A percentile compares a stretch with the other conserved stretches of the same genome.
Evolutionary conservation across 495 filamentous ascomycete genomes (phyloP).

Genomic region (Paragyromitra xinjiangensis): DNA sequence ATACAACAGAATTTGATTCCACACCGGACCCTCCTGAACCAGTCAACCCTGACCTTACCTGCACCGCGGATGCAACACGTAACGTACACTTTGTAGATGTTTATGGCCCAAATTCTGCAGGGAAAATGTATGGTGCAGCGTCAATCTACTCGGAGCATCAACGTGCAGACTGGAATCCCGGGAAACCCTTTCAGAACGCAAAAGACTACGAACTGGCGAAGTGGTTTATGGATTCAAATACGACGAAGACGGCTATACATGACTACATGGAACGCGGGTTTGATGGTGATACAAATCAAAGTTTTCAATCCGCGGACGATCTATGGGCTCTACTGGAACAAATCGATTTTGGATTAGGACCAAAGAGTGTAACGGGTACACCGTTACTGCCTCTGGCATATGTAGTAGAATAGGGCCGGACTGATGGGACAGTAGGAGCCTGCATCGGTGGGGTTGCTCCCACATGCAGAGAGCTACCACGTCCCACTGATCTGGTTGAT

Average conservation of each 20-base stretch:
- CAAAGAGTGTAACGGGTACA: too few relatives aligned
- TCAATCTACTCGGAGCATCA: background rate
- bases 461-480: too few relatives aligned
- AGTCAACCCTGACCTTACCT: background rate
- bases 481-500: too few relatives aligned
- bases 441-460: too few relatives aligned
- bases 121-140: background rate
- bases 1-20: background rate
- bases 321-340: background rate
- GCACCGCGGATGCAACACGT: background rate
- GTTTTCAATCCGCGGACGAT: background rate
- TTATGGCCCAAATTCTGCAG: background rate
- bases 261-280: background rate
- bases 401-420: too few relatives aligned
- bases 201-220: background rate
- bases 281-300: background rate
- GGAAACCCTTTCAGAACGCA: background rate
- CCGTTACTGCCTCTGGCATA: too few relatives aligned
- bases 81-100: background rate
- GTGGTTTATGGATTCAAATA: background rate
- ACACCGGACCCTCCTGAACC: background rate
- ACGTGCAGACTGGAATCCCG: background rate
- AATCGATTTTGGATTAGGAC: background rate
- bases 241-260: background rate
- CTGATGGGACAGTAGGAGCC: too few relatives aligned